phyloP scores from a whole-genome alignment of 768 basidiomycete genomes.

The Naematelia aurantialba region DNA sequence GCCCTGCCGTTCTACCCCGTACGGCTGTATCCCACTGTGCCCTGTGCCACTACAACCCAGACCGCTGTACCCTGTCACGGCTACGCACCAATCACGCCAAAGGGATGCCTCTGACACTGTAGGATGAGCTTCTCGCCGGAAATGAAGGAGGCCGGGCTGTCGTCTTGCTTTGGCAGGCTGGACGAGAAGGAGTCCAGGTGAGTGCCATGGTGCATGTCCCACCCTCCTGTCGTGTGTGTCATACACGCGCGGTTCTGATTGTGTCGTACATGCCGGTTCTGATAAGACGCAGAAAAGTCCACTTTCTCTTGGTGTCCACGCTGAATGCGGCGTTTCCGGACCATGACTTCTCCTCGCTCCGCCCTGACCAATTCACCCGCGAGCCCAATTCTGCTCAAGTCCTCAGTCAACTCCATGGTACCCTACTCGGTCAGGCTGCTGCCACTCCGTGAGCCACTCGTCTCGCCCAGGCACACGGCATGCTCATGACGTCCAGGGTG shows the following conservation, averaged over 20 bases:
- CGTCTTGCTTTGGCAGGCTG: constrained; percentile 81
- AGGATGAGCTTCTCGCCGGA: constrained; percentile 63
- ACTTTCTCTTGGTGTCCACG: constrained; percentile 92
- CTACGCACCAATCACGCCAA: neutral
- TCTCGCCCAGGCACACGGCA: neutral
- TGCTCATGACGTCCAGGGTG: neutral
- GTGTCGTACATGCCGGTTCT: too few species aligned
- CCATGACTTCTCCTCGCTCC: constrained; percentile 91
- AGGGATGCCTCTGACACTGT: constrained; percentile 49
- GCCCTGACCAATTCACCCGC: constrained; percentile 81
- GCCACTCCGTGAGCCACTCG: constrained; percentile 14
- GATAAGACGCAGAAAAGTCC: constrained; percentile 60
- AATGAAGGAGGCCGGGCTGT: constrained; percentile 65
- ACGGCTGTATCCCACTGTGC: too few species aligned
- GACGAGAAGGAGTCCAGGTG: constrained; percentile 57
- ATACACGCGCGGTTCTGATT: neutral
- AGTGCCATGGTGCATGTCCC: constrained; percentile 13
- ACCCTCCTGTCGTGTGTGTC: too few species aligned
- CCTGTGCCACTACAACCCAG: too few species aligned
- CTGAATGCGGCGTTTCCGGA: constrained; percentile 97
- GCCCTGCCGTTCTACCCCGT: too few species aligned
- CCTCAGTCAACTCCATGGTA: constrained; percentile 28
- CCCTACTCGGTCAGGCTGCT: constrained; percentile 20
- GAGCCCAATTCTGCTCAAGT: constrained; percentile 36
- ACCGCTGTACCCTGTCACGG: neutral